Conservation (phyloP, 148 eudicot genomes). For the Diospyros kaki region DNA sequence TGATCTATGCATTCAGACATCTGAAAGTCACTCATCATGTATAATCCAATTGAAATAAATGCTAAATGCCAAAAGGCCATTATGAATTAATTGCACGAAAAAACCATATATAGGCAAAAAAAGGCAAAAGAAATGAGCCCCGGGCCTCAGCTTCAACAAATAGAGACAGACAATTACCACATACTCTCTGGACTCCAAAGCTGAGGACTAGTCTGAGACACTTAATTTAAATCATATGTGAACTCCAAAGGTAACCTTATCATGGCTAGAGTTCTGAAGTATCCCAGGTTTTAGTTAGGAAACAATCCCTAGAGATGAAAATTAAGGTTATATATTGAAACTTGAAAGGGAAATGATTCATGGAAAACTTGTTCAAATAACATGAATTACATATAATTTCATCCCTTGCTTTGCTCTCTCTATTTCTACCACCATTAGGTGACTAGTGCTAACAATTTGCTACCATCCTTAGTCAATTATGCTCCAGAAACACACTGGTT, state of each 20-base stretch:
- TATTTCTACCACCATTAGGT: neutral
- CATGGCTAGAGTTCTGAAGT: no score
- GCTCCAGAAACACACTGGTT: neutral
- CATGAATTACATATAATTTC: neutral
- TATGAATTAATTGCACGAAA: neutral
- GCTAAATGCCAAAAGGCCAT: neutral
- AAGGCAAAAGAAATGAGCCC: no score
- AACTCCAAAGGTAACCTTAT: no score
- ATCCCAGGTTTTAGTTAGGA: neutral
- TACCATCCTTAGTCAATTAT: neutral
- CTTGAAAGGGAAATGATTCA: no score
- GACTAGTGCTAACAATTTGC: neutral
- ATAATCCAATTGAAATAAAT: no score
- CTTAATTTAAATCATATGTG: no score
- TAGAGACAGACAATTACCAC: neutral
- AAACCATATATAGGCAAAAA: neutral
- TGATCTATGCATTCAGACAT: no score
- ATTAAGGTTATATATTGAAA: no score
- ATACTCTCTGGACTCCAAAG: neutral
- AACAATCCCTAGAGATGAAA: neutral
- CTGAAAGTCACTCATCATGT: no score
- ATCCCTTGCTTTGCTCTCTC: neutral
- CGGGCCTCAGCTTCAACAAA: neutral
- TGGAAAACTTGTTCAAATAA: no score
- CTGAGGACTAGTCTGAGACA: neutral